A percentile compares a stretch with the other conserved stretches of the same genome.
phyloP scores from a whole-genome alignment of 2,329 filamentous ascomycete species.

The Phialophora verrucosa region DNA sequence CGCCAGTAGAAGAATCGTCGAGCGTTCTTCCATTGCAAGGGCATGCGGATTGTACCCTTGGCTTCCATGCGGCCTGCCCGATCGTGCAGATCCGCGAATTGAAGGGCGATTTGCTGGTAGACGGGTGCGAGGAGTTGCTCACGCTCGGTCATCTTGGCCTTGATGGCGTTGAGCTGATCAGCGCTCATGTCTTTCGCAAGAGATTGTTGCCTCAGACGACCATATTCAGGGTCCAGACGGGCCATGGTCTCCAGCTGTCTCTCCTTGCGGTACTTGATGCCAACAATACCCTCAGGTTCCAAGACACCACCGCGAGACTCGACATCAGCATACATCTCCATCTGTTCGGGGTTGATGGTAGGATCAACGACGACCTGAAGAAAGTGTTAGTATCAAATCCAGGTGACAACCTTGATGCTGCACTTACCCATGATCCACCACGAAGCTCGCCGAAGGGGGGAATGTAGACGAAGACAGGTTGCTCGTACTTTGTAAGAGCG shows the following conservation, averaged over 20 bases:
- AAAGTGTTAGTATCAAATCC: conserved; percentile 43
- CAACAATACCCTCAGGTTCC: conserved; percentile 96
- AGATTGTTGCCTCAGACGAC: conserved; percentile 79
- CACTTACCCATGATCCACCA: conserved; percentile 88
- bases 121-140: conserved; percentile 90
- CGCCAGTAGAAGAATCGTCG: conserved; percentile 99
- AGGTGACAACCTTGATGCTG: conserved; percentile 8
- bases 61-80: conserved; percentile 97
- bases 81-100: conserved; percentile 97
- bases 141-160: conserved; percentile 80
- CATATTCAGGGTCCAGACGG: conserved; percentile 84
- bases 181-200: conserved; percentile 69
- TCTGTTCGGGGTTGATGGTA: conserved; percentile 92
- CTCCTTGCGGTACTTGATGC: conserved; percentile 98
- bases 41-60: conserved; percentile 88
- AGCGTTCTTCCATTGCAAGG: conserved; percentile 83
- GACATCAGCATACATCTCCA: conserved; percentile 99
- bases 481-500: conserved; percentile 96
- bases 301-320: conserved; percentile 95
- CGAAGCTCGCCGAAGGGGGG: conserved; percentile 94
- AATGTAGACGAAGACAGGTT: conserved; percentile 99
- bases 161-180: conserved; percentile 78
- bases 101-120: conserved; percentile 92
- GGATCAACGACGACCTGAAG: conserved; percentile 87
- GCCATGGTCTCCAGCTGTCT: conserved; percentile 98